Conservation (phyloP, 139 green algal genomes). For the Eudorina sp. region DNA sequence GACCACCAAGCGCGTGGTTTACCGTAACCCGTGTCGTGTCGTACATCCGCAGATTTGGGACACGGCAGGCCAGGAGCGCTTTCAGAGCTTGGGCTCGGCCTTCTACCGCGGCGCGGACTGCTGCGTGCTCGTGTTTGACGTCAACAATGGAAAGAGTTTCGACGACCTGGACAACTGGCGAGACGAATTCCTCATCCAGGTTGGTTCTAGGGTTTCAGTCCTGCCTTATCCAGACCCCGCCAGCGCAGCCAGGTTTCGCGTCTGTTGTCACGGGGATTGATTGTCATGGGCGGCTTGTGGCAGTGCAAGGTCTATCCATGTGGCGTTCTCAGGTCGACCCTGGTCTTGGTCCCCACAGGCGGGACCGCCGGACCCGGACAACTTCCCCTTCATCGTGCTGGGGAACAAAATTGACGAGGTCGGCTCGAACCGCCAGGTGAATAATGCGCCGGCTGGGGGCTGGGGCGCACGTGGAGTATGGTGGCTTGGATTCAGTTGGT, state of each 20-base stretch:
- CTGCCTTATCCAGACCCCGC: too few species aligned
- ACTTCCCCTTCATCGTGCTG: conserved; percentile 98
- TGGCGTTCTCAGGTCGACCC: too few species aligned
- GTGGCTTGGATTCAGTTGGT: too few species aligned
- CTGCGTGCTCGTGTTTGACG: conserved; percentile 98
- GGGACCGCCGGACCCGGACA: conserved; percentile 88
- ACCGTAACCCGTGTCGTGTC: neutral
- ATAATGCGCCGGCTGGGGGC: too few species aligned
- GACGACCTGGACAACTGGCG: conserved; percentile 98
- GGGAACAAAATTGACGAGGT: conserved; percentile 99
- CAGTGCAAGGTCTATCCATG: too few species aligned
- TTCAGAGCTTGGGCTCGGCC: conserved; percentile 96
- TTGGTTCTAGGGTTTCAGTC: too few species aligned
- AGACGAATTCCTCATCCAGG: conserved; percentile 98
- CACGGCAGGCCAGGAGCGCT: conserved; percentile 97
- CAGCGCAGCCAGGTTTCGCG: too few species aligned
- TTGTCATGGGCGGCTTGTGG: too few species aligned
- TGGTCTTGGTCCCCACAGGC: too few species aligned
- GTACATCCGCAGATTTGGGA: conserved; percentile 95
- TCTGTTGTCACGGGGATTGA: too few species aligned
- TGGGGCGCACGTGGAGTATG: too few species aligned
- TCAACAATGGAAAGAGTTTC: conserved; percentile 96
- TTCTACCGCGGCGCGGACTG: conserved; percentile 99
- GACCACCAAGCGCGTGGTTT: neutral
- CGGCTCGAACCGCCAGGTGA: conserved; percentile 85